phyloP scores from a whole-genome alignment of 352 stramenopile genomes.

The Plasmopara halstedii region DNA sequence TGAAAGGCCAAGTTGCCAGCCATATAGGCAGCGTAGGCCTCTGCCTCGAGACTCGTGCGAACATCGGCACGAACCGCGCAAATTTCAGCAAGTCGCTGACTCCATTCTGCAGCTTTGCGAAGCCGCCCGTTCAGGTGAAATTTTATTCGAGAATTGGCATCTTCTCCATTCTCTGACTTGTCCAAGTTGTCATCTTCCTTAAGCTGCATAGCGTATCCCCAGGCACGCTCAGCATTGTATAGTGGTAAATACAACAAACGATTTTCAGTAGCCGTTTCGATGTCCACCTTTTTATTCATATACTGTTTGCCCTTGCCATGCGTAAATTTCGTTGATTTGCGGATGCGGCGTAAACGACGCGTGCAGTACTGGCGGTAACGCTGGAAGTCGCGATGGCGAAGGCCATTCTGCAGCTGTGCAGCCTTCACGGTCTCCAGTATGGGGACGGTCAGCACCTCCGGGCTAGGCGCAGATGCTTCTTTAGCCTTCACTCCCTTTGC shows the following conservation, averaged over 20 bases:
- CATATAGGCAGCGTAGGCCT: conserved; percentile 87
- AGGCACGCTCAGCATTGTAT: conserved; percentile 87
- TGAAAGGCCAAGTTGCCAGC: conserved; percentile 82
- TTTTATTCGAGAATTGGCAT: conserved; percentile 84
- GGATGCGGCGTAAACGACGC: conserved; percentile 76
- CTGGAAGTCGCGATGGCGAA: conserved; percentile 87
- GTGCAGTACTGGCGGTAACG: conserved; percentile 89
- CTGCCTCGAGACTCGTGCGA: conserved; percentile 82
- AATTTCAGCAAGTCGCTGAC: conserved; percentile 66
- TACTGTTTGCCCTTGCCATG: conserved; percentile 83
- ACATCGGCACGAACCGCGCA: conserved; percentile 74
- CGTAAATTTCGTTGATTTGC: conserved; percentile 84
- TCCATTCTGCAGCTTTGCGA: conserved; percentile 84
- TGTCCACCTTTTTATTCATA: conserved; percentile 79
- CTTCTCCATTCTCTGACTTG: conserved; percentile 76
- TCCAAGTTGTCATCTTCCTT: conserved; percentile 85
- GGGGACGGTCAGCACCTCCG: conserved; percentile 40
- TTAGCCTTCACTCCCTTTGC: conserved; percentile 24
- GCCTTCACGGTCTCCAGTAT: conserved; percentile 86
- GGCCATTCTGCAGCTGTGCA: conserved; percentile 84
- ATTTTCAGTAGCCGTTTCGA: conserved; percentile 60
- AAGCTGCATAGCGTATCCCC: conserved; percentile 89
- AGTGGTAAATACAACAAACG: conserved; percentile 80
- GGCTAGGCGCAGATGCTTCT: conserved; percentile 18
- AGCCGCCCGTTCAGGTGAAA: conserved; percentile 85